Conservation (phyloP, 148 eudicot genomes). For the Chenopodium berlandieri region DNA sequence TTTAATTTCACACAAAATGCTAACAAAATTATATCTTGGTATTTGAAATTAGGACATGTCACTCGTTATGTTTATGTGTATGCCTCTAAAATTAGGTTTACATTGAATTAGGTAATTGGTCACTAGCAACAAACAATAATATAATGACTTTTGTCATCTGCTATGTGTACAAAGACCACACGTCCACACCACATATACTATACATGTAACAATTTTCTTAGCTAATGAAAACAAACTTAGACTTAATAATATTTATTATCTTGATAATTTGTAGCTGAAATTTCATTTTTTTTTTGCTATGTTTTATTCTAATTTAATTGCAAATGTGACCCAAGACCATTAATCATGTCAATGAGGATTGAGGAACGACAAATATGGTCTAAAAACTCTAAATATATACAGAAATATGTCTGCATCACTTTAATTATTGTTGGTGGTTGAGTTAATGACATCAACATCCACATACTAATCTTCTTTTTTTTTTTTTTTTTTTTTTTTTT, state of each 20-base stretch:
- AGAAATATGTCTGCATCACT: not conserved
- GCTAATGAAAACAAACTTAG: not conserved
- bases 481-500: not conserved
- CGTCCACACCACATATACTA: not conserved
- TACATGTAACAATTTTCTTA: not conserved
- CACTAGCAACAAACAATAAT: not conserved
- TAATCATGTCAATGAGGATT: not conserved
- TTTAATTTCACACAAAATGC: too few species aligned
- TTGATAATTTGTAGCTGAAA: not conserved
- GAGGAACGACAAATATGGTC: not conserved
- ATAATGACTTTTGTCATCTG: not conserved
- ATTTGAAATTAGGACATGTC: too few species aligned
- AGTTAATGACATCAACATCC: constrained; percentile 24
- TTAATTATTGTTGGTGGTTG: constrained; percentile 29
- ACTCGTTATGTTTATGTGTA: too few species aligned
- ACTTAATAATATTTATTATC: not conserved
- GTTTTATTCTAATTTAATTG: not conserved
- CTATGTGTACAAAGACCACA: not conserved
- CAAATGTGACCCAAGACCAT: not conserved
- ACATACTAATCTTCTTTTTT: not conserved
- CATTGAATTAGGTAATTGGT: not conserved
- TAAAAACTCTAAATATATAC: not conserved
- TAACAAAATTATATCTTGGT: too few species aligned
- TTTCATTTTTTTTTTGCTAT: not conserved
- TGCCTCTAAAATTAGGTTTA: too few species aligned